Evolutionary conservation across 2,329 filamentous ascomycete species (phyloP).

Genomic region (Calonectria ilicicola): DNA sequence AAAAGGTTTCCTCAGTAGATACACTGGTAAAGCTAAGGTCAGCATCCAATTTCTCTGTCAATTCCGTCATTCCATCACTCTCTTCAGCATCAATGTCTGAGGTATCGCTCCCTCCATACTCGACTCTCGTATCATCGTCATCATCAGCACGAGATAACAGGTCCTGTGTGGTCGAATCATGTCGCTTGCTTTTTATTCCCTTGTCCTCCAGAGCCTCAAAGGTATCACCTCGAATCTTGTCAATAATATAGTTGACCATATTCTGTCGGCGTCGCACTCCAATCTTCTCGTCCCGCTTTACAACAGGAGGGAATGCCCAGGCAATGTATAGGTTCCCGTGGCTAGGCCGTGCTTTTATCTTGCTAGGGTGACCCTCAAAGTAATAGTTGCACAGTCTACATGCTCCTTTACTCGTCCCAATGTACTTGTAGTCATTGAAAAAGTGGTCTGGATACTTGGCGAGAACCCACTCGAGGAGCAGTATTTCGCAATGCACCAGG

Average conservation of each 20-base stretch:
- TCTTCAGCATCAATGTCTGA: slow-evolving; percentile 29
- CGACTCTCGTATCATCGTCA: slow-evolving; percentile 17
- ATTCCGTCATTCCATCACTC: background rate
- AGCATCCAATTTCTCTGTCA: slow-evolving; percentile 25
- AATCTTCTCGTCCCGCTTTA: slow-evolving; percentile 6
- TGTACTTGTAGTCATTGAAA: slow-evolving; percentile 49
- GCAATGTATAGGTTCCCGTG: slow-evolving; percentile 54
- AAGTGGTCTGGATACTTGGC: slow-evolving; percentile 33
- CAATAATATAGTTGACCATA: slow-evolving; percentile 43
- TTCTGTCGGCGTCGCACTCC: slow-evolving; percentile 28
- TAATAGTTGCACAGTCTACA: slow-evolving; percentile 54
- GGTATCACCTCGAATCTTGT: slow-evolving; percentile 43
- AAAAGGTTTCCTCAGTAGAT: background rate
- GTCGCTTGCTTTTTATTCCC: slow-evolving; percentile 38
- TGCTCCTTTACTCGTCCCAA: slow-evolving; percentile 56
- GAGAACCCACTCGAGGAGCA: slow-evolving; percentile 43
- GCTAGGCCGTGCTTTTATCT: slow-evolving; percentile 44
- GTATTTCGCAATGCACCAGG: slow-evolving; percentile 45
- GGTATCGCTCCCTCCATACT: slow-evolving; percentile 15
- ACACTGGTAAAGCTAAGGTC: slow-evolving; percentile 18
- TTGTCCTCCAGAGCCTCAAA: slow-evolving; percentile 43
- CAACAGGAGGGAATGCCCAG: slow-evolving; percentile 53
- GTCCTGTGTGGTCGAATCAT: slow-evolving; percentile 48
- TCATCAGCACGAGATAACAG: slow-evolving; percentile 1
- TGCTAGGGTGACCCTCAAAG: slow-evolving; percentile 43